Percentiles rank a stretch among this genome's conserved stretches.
These are phyloP conservation scores for Peterozyma xylosa DNA, from an alignment of 805 yeast species.

Conservation along the genomic window DNA sequence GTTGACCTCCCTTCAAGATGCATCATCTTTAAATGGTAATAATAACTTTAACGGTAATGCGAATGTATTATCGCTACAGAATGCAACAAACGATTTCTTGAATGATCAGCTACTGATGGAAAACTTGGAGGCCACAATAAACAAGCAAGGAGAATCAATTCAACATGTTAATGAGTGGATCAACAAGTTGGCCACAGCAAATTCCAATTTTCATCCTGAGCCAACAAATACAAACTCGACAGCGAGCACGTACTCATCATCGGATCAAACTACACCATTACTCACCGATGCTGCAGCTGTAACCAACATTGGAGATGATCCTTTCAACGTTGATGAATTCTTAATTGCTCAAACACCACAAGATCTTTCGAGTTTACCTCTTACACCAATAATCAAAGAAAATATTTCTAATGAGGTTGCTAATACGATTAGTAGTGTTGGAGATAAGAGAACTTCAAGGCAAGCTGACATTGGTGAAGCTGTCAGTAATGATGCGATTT, in stretches of 20 bases:
- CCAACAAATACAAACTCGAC: too few relatives aligned
- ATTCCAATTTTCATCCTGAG: too few relatives aligned
- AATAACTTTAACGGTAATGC: background rate
- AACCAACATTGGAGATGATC: conserved; percentile 13
- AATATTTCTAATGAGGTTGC: too few relatives aligned
- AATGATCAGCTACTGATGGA: conserved; percentile 13
- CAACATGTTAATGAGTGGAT: conserved; percentile 54
- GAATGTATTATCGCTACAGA: background rate
- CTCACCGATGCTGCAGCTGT: conserved; percentile 11
- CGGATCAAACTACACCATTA: background rate
- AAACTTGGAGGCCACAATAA: conserved; percentile 38
- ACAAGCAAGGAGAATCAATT: conserved; percentile 42
- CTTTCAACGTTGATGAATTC: conserved; percentile 25
- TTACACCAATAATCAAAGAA: too few relatives aligned
- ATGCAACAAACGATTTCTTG: conserved; percentile 8
- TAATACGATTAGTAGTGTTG: too few relatives aligned
- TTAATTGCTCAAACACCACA: conserved; percentile 21
- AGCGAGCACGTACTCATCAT: too few relatives aligned
- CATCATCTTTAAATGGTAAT: background rate
- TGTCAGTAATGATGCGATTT: too few relatives aligned
- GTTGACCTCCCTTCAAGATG: background rate
- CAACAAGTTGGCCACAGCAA: conserved; percentile 21
- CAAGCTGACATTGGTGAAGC: too few relatives aligned
- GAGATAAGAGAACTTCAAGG: too few relatives aligned
- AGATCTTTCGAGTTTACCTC: conserved; percentile 1